Evolutionary conservation across 2,329 filamentous ascomycete genomes (phyloP).

Genomic region (Fonsecaea pedrosoi): DNA sequence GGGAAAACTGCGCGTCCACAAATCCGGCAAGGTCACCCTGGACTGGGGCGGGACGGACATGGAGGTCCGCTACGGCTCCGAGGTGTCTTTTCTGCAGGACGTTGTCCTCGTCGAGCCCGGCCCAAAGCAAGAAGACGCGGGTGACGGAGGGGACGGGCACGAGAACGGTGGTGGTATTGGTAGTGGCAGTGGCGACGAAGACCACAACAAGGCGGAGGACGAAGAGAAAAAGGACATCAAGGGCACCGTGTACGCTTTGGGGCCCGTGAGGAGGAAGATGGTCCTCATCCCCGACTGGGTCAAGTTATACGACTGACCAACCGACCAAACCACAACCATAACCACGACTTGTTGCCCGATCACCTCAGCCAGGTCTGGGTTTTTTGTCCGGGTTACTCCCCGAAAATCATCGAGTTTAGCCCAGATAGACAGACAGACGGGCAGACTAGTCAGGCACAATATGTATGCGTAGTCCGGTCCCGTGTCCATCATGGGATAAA

Average conservation of each 20-base stretch:
- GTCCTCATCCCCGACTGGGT: conserved; percentile 68
- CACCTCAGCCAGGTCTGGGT: too few species aligned
- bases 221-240: conserved; percentile 46
- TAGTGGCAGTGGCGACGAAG: conserved; percentile 15
- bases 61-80: conserved; percentile 63
- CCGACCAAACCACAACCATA: too few species aligned
- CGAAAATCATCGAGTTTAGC: too few species aligned
- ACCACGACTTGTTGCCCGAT: too few species aligned
- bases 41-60: conserved; percentile 69
- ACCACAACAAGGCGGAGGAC: conserved; percentile 35
- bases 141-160: not conserved
- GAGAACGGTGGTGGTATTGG: not conserved
- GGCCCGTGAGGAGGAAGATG: conserved; percentile 69
- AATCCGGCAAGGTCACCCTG: conserved; percentile 66
- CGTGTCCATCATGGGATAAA: too few species aligned
- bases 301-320: conserved; percentile 52
- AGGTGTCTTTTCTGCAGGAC: conserved; percentile 66
- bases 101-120: conserved; percentile 52
- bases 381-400: too few species aligned
- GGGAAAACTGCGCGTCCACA: conserved; percentile 67
- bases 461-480: too few species aligned
- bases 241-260: conserved; percentile 61
- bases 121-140: conserved; percentile 13
- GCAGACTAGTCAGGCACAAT: too few species aligned
- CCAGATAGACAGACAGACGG: too few species aligned